Evolutionary conservation across 352 stramenopile genomes (phyloP), one percentile per base, ranked within the genome.

Genomic region (Phytophthora hibernalis): DNA sequence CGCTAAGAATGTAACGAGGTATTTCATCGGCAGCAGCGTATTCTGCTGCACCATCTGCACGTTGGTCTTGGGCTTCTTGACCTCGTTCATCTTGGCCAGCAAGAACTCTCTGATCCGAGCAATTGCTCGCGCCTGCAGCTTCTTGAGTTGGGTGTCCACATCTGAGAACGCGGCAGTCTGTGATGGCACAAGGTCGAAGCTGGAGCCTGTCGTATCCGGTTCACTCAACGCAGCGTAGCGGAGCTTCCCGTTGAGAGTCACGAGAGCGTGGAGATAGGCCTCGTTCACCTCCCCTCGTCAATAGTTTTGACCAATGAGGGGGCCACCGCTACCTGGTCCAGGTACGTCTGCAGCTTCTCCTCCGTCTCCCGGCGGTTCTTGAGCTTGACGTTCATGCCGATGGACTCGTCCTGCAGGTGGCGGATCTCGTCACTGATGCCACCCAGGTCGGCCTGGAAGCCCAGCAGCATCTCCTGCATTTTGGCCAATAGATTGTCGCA

Each of bases 41-140:
- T 98, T 97, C 54, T 98, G 95, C 82, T 99, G 98, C 58, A 99
- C 88, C 83, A 99, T 99, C 64, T 98, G 94, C 54, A 99, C 92
- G 79, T 99, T 99, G 1, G 97, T 99, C 79, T 99, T 98, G 33
- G 96, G 93, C 61, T 96, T 96, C 71, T 97, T 92, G n/a, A 99
- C 81, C 54, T 97, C 89, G 54, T 89, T 89, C 71, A 98, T 96
- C 65, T 96, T 88, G 58, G 89, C 76, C 54, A 98, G 79, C 47
- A 99, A 95, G 61, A 98, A 99, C 54, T 98, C 92, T 28, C 96
- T 82, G 30, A 95, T 92, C 15, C 82, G 82, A 8, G 75, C 72
- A 54, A 91, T 76, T 2, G 92, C 88, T 45, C 91, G 87, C 15
- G 72, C 69, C 65, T 89, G 90, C 42, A 98, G 77, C 61, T 97